Evolutionary conservation across 177 flowering plant species (phyloP).

Genomic region (Vitis hybrid): DNA sequence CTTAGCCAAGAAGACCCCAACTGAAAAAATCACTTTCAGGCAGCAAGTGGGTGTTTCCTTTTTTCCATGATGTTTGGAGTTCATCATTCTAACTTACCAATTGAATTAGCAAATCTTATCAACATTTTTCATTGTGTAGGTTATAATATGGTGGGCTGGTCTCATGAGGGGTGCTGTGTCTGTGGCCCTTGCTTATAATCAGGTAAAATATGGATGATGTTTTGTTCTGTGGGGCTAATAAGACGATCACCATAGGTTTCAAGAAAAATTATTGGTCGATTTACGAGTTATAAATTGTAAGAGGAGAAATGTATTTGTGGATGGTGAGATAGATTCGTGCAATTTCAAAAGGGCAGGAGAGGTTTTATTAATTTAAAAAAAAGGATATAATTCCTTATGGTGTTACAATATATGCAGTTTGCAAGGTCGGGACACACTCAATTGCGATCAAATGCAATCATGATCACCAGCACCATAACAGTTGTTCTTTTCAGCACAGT

Average conservation of each 20-base stretch:
- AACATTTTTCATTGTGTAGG: constrained; percentile 19
- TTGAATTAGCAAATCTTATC: neutral
- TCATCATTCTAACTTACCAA: neutral
- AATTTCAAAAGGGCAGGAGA: too few relatives aligned
- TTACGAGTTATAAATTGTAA: too few relatives aligned
- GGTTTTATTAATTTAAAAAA: too few relatives aligned
- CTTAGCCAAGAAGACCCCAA: constrained; percentile 30
- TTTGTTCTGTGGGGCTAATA: neutral
- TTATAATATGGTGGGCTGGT: constrained; percentile 63
- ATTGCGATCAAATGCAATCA: constrained; percentile 40
- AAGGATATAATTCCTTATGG: too few relatives aligned
- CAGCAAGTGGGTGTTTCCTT: constrained; percentile 37
- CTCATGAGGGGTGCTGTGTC: constrained; percentile 69
- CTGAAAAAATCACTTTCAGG: constrained; percentile 30
- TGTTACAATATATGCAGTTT: constrained; percentile 33
- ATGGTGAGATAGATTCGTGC: too few relatives aligned
- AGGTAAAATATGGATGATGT: constrained; percentile 27
- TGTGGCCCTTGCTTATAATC: constrained; percentile 58
- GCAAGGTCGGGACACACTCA: constrained; percentile 50
- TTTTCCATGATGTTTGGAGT: neutral
- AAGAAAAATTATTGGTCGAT: too few relatives aligned
- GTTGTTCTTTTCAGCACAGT: constrained; percentile 61
- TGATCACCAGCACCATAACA: constrained; percentile 65
- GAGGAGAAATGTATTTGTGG: too few relatives aligned
- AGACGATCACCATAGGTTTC: neutral